Evolutionary conservation across 2,329 filamentous ascomycete species (phyloP), one percentile per base, ranked within the genome.

Genomic region (Hypomyces rosellus): DNA sequence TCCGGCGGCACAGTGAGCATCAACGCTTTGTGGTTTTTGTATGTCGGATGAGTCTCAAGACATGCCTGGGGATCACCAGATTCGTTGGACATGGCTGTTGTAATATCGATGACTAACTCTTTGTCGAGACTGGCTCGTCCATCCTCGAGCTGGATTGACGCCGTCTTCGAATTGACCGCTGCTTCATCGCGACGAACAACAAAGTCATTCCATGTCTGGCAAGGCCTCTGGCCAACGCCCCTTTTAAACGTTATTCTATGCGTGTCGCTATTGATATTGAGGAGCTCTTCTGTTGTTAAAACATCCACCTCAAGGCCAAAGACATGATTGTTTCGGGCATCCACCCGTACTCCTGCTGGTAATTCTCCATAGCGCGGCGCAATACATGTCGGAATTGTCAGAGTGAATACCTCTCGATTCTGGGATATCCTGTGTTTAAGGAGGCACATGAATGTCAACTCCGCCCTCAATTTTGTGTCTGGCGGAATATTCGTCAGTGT

Each of bases 331-430:
- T 30, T 30, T 11, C 25, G 25, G 8, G 25, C 25, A 30, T 30
- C 25, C 6, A 30, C 25, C 25, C 25, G 25, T 11, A 30, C 25
- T 30, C 25, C 25, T 4, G 25, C 25, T 6, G 48, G 44, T 2
- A 46, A 22, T 7, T 46, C 34, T 5, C 51, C 51, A 42, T 50
- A 55, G 5, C 53, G 53, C 2, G 47, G 34, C 7, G 53, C 47
- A 34, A 55, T 46, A 22, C n/a, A 53, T 3, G 45, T 55, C 9
- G 53, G 53, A 12, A 55, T 47, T 5, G 48, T 53, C 16, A 55
- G 18, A 7, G 53, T 53, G 14, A 45, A 48, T 15, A 48, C 16
- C 12, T 45, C 48, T 7, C 46, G 39, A 16, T 48, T 22, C 7
- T 38, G 7, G 5, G 36, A n/a, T 14, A 30, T 22, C 5, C 45